Percentiles rank a stretch among this genome's conserved stretches.
These are phyloP conservation scores for Backusella macrospora DNA, from an alignment of 192 early-diverging fungal species.

Conservation along the genomic window DNA sequence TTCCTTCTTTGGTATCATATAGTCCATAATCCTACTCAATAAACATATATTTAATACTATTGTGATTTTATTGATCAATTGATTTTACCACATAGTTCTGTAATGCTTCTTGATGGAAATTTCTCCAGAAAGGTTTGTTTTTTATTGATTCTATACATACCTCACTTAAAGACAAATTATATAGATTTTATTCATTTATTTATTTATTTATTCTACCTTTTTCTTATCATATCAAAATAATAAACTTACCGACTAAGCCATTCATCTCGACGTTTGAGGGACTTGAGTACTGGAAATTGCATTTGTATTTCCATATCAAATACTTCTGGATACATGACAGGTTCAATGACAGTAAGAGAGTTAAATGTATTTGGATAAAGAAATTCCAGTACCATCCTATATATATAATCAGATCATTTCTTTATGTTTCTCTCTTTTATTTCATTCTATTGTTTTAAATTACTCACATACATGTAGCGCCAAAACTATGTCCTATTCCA, in stretches of 20 bases:
- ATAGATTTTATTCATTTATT: neutral
- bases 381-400: slow-evolving; percentile 26
- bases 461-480: slow-evolving; percentile 37
- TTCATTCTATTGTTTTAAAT: neutral
- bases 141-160: slow-evolving; percentile 29
- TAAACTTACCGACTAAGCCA: slow-evolving; percentile 46
- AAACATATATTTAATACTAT: neutral
- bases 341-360: slow-evolving; percentile 21
- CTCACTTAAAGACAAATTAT: slow-evolving; percentile 22
- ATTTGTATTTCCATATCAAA: slow-evolving; percentile 35
- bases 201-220: neutral
- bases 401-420: neutral
- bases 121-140: slow-evolving; percentile 42
- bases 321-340: slow-evolving; percentile 13
- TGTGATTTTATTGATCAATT: neutral
- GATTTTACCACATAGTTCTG: slow-evolving; percentile 55
- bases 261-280: slow-evolving; percentile 48
- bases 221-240: too few relatives aligned
- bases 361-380: slow-evolving; percentile 18
- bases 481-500: slow-evolving; percentile 64
- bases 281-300: slow-evolving; percentile 38
- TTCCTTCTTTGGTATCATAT: slow-evolving; percentile 41
- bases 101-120: slow-evolving; percentile 52
- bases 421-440: neutral
- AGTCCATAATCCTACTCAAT: slow-evolving; percentile 45